These are phyloP conservation scores for Trichoderma gamsii DNA, from an alignment of 495 filamentous ascomycete genomes.

Conservation along the genomic window DNA sequence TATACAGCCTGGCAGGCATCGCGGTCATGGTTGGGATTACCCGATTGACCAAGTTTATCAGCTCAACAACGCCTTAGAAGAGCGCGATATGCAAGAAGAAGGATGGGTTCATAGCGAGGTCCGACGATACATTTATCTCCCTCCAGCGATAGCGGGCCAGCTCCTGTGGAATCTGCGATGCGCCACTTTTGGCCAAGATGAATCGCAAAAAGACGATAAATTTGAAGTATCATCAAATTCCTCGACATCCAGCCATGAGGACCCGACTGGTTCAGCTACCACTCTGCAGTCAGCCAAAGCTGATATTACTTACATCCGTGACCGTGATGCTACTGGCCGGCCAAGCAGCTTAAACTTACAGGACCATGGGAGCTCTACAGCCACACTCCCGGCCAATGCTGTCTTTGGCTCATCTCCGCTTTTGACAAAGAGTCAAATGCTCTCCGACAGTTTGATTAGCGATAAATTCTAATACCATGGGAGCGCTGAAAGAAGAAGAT, in stretches of 20 bases:
- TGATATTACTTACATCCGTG: too few species aligned
- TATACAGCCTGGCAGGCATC: slow-evolving; percentile 33
- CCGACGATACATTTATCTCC: slow-evolving; percentile 35
- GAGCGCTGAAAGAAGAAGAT: background rate
- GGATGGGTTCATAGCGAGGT: slow-evolving; percentile 37
- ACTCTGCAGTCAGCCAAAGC: too few species aligned
- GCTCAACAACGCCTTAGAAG: slow-evolving; percentile 44
- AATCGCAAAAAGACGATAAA: slow-evolving; percentile 21
- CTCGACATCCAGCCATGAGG: too few species aligned
- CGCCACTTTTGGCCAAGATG: slow-evolving; percentile 27
- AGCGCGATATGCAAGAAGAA: slow-evolving; percentile 35
- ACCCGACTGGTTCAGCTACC: too few species aligned
- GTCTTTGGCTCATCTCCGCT: slow-evolving; percentile 33
- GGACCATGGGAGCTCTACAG: slow-evolving; percentile 17
- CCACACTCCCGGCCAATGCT: slow-evolving; percentile 7
- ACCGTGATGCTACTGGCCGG: background rate
- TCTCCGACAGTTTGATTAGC: slow-evolving; percentile 48
- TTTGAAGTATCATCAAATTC: slow-evolving; percentile 7
- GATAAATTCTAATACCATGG: slow-evolving; percentile 30
- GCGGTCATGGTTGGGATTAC: slow-evolving; percentile 21
- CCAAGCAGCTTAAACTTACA: slow-evolving; percentile 1
- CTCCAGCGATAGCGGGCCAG: slow-evolving; percentile 41
- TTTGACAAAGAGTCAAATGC: slow-evolving; percentile 42
- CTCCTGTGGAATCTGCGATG: slow-evolving; percentile 41
- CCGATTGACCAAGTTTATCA: slow-evolving; percentile 38